Base-by-base conservation (phyloP, 179 eudicot genomes). In the Silene noctiflora region DNA sequence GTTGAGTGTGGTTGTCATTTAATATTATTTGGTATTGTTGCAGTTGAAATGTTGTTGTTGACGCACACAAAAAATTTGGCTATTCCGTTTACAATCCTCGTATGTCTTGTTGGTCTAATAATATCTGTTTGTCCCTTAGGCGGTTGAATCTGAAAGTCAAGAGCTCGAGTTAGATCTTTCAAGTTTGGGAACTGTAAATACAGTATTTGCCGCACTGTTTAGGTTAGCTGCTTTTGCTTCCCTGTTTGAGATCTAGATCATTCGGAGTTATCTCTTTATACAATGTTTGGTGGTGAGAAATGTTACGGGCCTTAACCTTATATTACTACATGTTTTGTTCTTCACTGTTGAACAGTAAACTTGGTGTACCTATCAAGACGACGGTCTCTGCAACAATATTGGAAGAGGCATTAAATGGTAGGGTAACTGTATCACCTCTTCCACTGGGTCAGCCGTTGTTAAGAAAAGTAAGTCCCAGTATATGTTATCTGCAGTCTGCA, bases 81-180 rank as follows among this genome's bases (percentile, higher is more conserved):
- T 5, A n/a, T 69, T 55, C 24, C 20, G 0, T 21, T 56, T 27
- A n/a, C 68, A 27, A 6, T 33, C 61, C 19, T 21, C n/a, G 35
- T 51, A 63, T 59, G 67, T 53, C 3, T 8, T 56, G 35, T 24
- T 65, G 24, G 73, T 51, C 84, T 69, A 75, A 71, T 33, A 4
- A 73, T 33, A 72, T 56, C 56, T 66, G 22, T 68, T 21, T 80
- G 66, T 76, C 53, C 69, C 42, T 67, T 82, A 94, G 98, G 98
- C 98, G 78, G 92, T 95, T 78, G 99, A 95, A 75, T 78, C 96
- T 21, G 99, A 91, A 80, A 84, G 83, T 84, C 98, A 93, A 83
- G 99, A 95, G 69, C 84, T 95, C 78, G 98, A 95, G 87, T 86
- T 95, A 53, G 99, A 95, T 86, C 99, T 95, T 83, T 95, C 99